These are phyloP conservation scores for Vitis labrusca DNA, from an alignment of 164 flowering plant species.

Conservation along the genomic window DNA sequence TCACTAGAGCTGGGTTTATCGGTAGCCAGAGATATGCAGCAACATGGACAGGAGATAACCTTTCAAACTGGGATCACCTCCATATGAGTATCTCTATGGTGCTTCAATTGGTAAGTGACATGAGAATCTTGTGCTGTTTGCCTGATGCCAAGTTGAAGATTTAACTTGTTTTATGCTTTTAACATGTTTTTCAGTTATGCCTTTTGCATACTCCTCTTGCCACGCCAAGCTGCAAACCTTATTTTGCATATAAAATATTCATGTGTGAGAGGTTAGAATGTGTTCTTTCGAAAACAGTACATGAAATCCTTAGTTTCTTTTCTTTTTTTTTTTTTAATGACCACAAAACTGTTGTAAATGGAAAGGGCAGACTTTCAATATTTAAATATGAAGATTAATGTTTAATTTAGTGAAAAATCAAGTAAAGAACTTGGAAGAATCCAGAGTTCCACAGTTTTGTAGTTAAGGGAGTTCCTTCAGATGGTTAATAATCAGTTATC, in stretches of 20 bases:
- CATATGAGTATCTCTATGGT: constrained; percentile 94
- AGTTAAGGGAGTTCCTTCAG: too few species aligned
- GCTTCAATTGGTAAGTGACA: constrained; percentile 75
- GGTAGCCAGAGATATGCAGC: constrained; percentile 98
- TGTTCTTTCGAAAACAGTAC: too few species aligned
- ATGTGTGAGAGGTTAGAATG: background rate
- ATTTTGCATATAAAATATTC: too few species aligned
- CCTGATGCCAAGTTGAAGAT: background rate
- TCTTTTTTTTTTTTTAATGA: too few species aligned
- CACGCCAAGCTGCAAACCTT: background rate
- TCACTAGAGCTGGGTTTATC: constrained; percentile 89
- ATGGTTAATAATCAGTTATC: too few species aligned
- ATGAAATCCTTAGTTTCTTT: too few species aligned
- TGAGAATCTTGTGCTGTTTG: background rate
- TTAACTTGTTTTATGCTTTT: background rate
- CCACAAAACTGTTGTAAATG: too few species aligned
- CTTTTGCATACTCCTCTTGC: background rate
- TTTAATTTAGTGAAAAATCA: too few species aligned
- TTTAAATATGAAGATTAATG: too few species aligned
- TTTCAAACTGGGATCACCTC: constrained; percentile 91
- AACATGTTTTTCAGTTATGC: background rate
- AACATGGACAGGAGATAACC: constrained; percentile 97
- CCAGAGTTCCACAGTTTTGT: too few species aligned
- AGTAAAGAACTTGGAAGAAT: too few species aligned
- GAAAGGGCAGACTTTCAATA: too few species aligned